Base-by-base conservation (phyloP, 495 filamentous ascomycete species). In the Penicillium herquei region DNA sequence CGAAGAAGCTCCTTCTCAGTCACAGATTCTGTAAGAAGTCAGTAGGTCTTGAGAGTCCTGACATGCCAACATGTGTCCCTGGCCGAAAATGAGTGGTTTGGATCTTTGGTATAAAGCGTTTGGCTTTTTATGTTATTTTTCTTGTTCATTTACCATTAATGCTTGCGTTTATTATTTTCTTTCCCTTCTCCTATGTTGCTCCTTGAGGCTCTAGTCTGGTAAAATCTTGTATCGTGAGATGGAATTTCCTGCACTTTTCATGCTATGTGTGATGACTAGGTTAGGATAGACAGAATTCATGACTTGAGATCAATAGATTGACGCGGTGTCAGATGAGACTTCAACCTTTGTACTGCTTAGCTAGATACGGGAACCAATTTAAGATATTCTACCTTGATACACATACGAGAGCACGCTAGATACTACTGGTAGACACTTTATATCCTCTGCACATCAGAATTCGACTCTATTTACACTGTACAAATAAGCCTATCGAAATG, bases 101-200 rank as follows among this genome's bases (percentile, higher is more conserved):
- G 48, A 45, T 52, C 43, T 35, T 55, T 50, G 53, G 52, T 49
- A 58, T 60, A 61, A 44, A 42, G 50, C 51, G 16, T 40, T 49
- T 58, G 37, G 54, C 33, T 39, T 57, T 49, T 49, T 39, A 32
- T 55, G 14, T 49, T 60, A 18, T 35, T 58, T 55, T 51, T 59
- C 53, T 62, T 63, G 64, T 67, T 40, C 54, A 62, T 67, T 59
- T 67, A 67, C 51, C 54, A 61, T 64, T 66, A 64, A 66, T 66
- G 57, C 55, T 53, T 52, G 53, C 57, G 59, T 66, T 57, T 26
- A 26, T 26, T 4, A 26, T 26, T 66, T 49, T 50, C 32, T 56
- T 63, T 40, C 52, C 18, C 18, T 52, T 57, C 16, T 50, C 39
- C 42, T 61, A 45, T 21, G 49, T 52, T 62, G 50, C 51, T 37